Percentiles rank a stretch among this genome's conserved stretches.
Evolutionary conservation across 108 stramenopile genomes (phyloP).

Genomic region (Pelagomonas calceolata): DNA sequence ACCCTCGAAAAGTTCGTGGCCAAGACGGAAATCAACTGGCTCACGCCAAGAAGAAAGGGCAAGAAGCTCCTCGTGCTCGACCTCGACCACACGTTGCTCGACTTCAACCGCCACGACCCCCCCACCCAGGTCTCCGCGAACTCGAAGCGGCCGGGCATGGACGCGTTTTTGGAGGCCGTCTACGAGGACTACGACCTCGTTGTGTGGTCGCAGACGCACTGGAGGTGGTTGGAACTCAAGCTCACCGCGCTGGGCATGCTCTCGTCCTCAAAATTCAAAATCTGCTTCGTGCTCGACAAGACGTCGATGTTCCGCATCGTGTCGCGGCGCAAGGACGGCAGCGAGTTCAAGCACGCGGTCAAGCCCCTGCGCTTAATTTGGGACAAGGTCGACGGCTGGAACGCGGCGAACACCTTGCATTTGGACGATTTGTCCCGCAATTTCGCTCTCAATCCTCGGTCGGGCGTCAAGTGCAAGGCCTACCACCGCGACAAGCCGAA

Average conservation of each 20-base stretch:
- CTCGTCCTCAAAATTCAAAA: conserved; percentile 61
- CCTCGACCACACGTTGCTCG: conserved; percentile 86
- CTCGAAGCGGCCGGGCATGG: conserved; percentile 69
- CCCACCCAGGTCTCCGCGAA: neutral
- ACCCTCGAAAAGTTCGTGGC: conserved; percentile 75
- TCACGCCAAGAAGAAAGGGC: conserved; percentile 62
- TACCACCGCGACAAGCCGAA: conserved; percentile 56
- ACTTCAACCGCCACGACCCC: conserved; percentile 48
- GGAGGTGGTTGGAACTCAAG: conserved; percentile 92
- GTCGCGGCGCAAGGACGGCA: conserved; percentile 48
- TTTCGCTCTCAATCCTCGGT: conserved; percentile 75
- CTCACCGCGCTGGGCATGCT: conserved; percentile 84
- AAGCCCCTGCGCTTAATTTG: conserved; percentile 95
- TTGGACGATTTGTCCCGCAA: conserved; percentile 83
- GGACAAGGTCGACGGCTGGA: conserved; percentile 77
- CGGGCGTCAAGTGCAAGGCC: conserved; percentile 59
- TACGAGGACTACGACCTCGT: conserved; percentile 83
- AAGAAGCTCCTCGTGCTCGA: conserved; percentile 83
- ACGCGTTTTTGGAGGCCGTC: conserved; percentile 59
- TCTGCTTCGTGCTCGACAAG: conserved; percentile 88
- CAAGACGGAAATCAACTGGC: conserved; percentile 65
- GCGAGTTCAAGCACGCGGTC: conserved; percentile 54
- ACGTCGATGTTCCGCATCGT: conserved; percentile 83
- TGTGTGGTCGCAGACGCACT: conserved; percentile 87
- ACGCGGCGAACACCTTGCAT: conserved; percentile 72